Evolutionary conservation across 1,139 yeast species (phyloP).

Genomic region (Suhomyces guaymorum): DNA sequence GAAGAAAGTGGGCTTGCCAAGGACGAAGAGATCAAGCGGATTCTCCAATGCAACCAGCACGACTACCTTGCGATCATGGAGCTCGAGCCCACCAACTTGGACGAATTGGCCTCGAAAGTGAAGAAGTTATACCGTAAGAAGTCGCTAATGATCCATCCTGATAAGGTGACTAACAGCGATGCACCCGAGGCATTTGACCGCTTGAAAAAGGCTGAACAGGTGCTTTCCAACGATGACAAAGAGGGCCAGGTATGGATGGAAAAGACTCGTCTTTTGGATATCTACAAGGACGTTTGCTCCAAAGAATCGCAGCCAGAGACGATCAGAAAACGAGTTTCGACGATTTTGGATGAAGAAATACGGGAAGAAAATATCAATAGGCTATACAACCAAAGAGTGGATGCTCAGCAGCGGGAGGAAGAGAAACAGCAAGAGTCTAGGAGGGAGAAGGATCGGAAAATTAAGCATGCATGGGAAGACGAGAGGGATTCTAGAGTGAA

Average conservation of each 20-base stretch:
- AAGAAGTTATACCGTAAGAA: constrained; percentile 56
- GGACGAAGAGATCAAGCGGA: constrained; percentile 59
- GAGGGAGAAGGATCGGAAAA: constrained; percentile 37
- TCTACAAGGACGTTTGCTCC: constrained; percentile 42
- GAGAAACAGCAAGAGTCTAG: constrained; percentile 38
- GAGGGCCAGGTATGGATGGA: constrained; percentile 24
- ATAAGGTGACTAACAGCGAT: constrained; percentile 52
- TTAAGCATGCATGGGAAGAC: constrained; percentile 62
- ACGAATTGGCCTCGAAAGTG: constrained; percentile 31
- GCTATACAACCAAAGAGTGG: constrained; percentile 32
- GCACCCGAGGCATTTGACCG: constrained; percentile 67
- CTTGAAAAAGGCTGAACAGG: constrained; percentile 40
- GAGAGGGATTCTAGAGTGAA: constrained; percentile 58
- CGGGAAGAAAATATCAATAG: constrained; percentile 36
- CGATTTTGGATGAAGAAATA: constrained; percentile 33
- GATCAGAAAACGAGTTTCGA: constrained; percentile 40
- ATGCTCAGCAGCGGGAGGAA: constrained; percentile 23
- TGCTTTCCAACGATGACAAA: constrained; percentile 18
- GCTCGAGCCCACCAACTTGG: constrained; percentile 45
- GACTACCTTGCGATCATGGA: constrained; percentile 61
- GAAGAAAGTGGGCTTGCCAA: constrained; percentile 40
- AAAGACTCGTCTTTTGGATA: constrained; percentile 35
- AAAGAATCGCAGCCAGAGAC: constrained; percentile 23
- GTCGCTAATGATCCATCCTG: constrained; percentile 70
- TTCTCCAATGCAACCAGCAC: constrained; percentile 45